Evolutionary conservation across 2,329 filamentous ascomycete species (phyloP), one percentile per base, ranked within the genome.

Genomic region (Stagonosporopsis vannaccii): DNA sequence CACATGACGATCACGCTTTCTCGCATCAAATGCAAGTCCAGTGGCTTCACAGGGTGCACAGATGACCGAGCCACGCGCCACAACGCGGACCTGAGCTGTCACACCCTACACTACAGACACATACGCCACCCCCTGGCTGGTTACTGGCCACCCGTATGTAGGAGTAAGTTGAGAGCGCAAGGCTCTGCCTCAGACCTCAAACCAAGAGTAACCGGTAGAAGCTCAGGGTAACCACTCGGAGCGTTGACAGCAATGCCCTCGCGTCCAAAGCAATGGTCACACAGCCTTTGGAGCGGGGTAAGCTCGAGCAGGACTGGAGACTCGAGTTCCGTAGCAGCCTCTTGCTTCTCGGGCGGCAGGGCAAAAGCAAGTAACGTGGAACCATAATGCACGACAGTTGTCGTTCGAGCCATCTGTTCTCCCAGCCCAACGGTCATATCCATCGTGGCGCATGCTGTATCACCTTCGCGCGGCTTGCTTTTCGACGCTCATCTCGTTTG

Each of bases 11-110:
- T 30, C 28, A 46, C 47, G 25, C 15, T 57, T 35, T 44, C 20
- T 36, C 39, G 23, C 36, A 49, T 49, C 36, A 40, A 36, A 35
- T 41, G 32, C 32, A 44, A 44, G 11, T 44, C 28, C 23, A 12
- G 40, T 50, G 26, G 40, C 35, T 45, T 39, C 35, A 22, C 25
- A 46, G 47, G 43, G 33, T 51, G 56, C 53, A 51, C 54, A 47
- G 59, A 51, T 57, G 43, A 58, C 59, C 52, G 42, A 56, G 59
- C 61, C 59, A 69, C 51, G 52, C 58, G 62, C 62, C 60, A 63
- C 59, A 44, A 54, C 51, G 51, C 45, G 43, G 46, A 48, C 26
- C 44, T 45, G 39, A 46, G 41, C 17, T 26, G 36, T 47, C 42
- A 12, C 25, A 11, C 47, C 32, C 23, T 35, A 26, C 30, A n/a